Evolutionary conservation across 805 yeast species (phyloP).

Genomic region (Saturnispora sanitii): DNA sequence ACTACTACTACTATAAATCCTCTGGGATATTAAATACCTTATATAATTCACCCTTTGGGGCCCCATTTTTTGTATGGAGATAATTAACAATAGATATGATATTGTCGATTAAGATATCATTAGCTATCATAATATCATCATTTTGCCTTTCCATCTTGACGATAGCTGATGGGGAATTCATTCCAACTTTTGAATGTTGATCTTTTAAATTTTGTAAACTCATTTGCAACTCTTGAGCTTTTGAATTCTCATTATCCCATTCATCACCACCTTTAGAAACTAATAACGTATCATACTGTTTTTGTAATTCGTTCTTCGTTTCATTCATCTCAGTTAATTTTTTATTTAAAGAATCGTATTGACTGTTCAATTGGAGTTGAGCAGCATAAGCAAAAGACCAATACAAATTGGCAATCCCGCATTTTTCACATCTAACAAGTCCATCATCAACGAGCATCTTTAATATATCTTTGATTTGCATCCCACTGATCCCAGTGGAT

Average conservation of each 20-base stretch:
- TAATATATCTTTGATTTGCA: slow-evolving; percentile 44
- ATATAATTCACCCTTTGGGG: slow-evolving; percentile 25
- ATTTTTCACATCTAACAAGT: slow-evolving; percentile 40
- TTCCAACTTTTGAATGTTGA: background rate
- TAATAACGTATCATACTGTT: background rate
- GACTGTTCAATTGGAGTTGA: slow-evolving; percentile 9
- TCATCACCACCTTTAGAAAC: slow-evolving; percentile 7
- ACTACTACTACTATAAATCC: slow-evolving; percentile 23
- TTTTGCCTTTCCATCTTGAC: background rate
- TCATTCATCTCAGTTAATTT: slow-evolving; percentile 12
- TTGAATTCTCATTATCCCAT: slow-evolving; percentile 1
- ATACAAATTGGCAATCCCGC: slow-evolving; percentile 43
- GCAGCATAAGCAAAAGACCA: slow-evolving; percentile 37
- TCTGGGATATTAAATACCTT: slow-evolving; percentile 36
- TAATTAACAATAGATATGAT: slow-evolving; percentile 32
- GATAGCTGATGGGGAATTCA: too few relatives aligned
- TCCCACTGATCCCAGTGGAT: slow-evolving; percentile 38
- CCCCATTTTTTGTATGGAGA: slow-evolving; percentile 25
- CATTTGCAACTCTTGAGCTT: too few relatives aligned
- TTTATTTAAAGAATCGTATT: slow-evolving; percentile 10
- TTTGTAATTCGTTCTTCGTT: slow-evolving; percentile 11
- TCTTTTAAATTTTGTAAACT: too few relatives aligned
- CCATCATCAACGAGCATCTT: slow-evolving; percentile 40
- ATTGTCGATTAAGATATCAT: slow-evolving; percentile 26
- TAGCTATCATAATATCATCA: background rate